Evolutionary conservation across 1,284 basidiomycete species (phyloP).

Genomic region (Cryptococcus neoformans): DNA sequence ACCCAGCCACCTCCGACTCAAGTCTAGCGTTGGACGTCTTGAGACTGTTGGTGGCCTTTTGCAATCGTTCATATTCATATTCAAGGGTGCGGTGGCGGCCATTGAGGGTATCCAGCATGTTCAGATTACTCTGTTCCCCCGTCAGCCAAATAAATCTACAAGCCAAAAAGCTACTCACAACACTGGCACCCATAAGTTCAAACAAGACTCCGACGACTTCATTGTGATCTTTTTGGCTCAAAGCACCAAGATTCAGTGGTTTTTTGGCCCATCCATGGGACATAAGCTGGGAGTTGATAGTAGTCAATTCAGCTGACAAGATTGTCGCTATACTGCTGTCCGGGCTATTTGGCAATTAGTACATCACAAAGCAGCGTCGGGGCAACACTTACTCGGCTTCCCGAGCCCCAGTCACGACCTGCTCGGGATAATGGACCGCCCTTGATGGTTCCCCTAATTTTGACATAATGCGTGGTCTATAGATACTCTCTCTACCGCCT

Average conservation of each 20-base stretch:
- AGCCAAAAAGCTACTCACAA: constrained; percentile 57
- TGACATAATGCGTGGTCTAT: not conserved
- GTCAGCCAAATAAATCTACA: not conserved
- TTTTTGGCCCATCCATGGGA: constrained; percentile 70
- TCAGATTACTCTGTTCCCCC: constrained; percentile 63
- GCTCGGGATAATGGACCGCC: not conserved
- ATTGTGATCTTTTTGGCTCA: constrained; percentile 61
- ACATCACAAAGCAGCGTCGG: not conserved
- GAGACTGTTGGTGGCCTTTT: constrained; percentile 53
- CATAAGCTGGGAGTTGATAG: constrained; percentile 71
- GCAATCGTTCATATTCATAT: constrained; percentile 77
- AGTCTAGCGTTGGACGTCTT: constrained; percentile 40
- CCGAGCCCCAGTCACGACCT: too few species aligned
- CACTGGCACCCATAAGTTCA: constrained; percentile 70
- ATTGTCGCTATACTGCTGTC: constrained; percentile 1
- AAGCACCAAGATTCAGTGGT: constrained; percentile 58
- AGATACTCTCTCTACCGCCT: too few species aligned
- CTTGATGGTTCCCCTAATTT: not conserved
- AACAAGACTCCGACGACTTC: constrained; percentile 69
- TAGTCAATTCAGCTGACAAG: constrained; percentile 41
- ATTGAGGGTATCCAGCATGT: constrained; percentile 68
- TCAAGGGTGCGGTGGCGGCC: constrained; percentile 71
- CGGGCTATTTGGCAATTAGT: not conserved
- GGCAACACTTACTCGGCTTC: not conserved
- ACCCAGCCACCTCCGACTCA: constrained; percentile 56